Conservation (phyloP, 352 stramenopile species). For the Thalassiosira sp. region DNA sequence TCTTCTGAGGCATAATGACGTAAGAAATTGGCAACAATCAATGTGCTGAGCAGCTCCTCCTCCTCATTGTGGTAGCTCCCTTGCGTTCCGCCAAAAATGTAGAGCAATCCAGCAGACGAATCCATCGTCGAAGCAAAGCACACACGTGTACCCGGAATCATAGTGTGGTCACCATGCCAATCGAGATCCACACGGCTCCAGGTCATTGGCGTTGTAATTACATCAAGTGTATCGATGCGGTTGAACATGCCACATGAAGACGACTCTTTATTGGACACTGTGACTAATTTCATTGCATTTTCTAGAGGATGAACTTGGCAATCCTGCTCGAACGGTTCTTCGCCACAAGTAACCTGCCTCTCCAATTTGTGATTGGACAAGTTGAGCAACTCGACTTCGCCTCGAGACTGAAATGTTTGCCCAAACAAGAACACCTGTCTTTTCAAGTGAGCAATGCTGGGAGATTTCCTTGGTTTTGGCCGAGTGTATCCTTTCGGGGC, state of each 20-base stretch:
- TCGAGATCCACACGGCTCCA: conserved; percentile 8
- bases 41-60: conserved; percentile 8
- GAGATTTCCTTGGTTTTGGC: conserved; percentile 3
- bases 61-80: not conserved
- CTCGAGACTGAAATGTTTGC: conserved; percentile 8
- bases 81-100: conserved; percentile 21
- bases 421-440: conserved; percentile 20
- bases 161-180: conserved; percentile 22
- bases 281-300: conserved; percentile 16
- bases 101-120: conserved; percentile 9
- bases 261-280: conserved; percentile 12
- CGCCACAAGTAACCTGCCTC: conserved; percentile 13
- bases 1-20: not conserved
- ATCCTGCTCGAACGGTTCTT: conserved; percentile 20
- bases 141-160: conserved; percentile 13
- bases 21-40: conserved; percentile 25
- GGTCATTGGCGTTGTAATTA: conserved; percentile 15
- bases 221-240: conserved; percentile 16
- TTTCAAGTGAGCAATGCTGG: conserved; percentile 15
- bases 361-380: conserved; percentile 10
- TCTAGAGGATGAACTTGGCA: conserved; percentile 22
- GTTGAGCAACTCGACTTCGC: conserved; percentile 18
- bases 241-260: conserved; percentile 30
- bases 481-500: conserved; percentile 5
- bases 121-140: conserved; percentile 20